Evolutionary conservation across 768 basidiomycete genomes (phyloP).

Genomic region (Inosperma sp.): DNA sequence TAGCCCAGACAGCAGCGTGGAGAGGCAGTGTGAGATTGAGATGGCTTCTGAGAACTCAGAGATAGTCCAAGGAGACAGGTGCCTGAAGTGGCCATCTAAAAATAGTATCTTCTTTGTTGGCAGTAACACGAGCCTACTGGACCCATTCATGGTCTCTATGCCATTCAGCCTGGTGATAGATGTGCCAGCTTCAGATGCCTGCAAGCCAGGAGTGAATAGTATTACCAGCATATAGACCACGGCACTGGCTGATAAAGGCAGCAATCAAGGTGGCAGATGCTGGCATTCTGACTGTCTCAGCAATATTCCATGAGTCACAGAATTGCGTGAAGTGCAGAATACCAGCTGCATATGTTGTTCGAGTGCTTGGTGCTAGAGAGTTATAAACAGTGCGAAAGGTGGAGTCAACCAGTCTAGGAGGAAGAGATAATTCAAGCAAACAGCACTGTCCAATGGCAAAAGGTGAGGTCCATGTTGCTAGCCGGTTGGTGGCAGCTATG

Average conservation of each 20-base stretch:
- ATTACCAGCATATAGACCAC: slow-evolving; percentile 5
- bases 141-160: slow-evolving; percentile 26
- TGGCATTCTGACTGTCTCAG: slow-evolving; percentile 26
- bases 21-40: background rate
- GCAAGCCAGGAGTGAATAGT: slow-evolving; percentile 26
- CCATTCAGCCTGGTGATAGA: slow-evolving; percentile 33
- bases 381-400: slow-evolving; percentile 1
- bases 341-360: slow-evolving; percentile 28
- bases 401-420: background rate
- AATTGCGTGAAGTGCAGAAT: slow-evolving; percentile 33
- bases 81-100: slow-evolving; percentile 11
- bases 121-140: slow-evolving; percentile 10
- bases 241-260: slow-evolving; percentile 17
- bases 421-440: slow-evolving; percentile 4
- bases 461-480: slow-evolving; percentile 19
- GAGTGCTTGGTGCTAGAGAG: slow-evolving; percentile 18
- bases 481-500: slow-evolving; percentile 15
- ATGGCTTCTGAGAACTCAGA: slow-evolving; percentile 14
- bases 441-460: background rate
- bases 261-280: slow-evolving; percentile 25
- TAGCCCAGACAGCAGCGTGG: slow-evolving; percentile 15
- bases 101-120: slow-evolving; percentile 18
- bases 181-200: slow-evolving; percentile 29
- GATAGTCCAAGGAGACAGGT: slow-evolving; percentile 30
- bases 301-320: slow-evolving; percentile 27